phyloP scores from a whole-genome alignment of 192 early-diverging fungal genomes.

The Nowakowskiella sp. region DNA sequence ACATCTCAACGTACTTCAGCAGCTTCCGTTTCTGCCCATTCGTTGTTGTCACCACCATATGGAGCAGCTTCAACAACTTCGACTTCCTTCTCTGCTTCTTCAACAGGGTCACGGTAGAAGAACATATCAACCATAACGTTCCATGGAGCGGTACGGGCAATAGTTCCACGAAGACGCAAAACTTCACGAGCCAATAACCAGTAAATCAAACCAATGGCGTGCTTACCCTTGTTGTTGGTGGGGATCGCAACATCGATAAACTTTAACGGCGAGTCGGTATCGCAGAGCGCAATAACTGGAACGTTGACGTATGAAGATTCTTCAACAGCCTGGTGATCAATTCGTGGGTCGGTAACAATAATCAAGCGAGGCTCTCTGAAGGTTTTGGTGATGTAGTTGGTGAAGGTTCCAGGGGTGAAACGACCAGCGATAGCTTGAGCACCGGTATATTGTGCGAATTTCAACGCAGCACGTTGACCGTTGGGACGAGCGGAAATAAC shows the following conservation, averaged over 20 bases:
- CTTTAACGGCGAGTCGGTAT: constrained; percentile 92
- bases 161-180: constrained; percentile 90
- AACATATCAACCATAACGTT: constrained; percentile 99
- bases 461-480: constrained; percentile 97
- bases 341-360: constrained; percentile 94
- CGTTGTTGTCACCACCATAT: too few relatives aligned
- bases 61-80: constrained; percentile 54
- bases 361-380: constrained; percentile 99
- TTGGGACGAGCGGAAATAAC: constrained; percentile 95
- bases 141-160: constrained; percentile 81
- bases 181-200: constrained; percentile 98
- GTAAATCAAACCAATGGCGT: constrained; percentile 95
- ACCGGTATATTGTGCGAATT: constrained; percentile 98
- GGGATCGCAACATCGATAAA: constrained; percentile 98
- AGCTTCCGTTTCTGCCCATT: too few relatives aligned
- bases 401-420: constrained; percentile 99
- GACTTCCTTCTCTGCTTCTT: constrained; percentile 86
- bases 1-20: too few relatives aligned
- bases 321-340: constrained; percentile 96
- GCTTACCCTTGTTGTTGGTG: constrained; percentile 99
- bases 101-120: constrained; percentile 99
- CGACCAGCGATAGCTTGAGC: constrained; percentile 98
- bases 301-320: constrained; percentile 99
- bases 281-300: constrained; percentile 98
- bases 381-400: constrained; percentile 99